phyloP scores from a whole-genome alignment of 805 yeast genomes.

The Lachancea nothofagi region DNA sequence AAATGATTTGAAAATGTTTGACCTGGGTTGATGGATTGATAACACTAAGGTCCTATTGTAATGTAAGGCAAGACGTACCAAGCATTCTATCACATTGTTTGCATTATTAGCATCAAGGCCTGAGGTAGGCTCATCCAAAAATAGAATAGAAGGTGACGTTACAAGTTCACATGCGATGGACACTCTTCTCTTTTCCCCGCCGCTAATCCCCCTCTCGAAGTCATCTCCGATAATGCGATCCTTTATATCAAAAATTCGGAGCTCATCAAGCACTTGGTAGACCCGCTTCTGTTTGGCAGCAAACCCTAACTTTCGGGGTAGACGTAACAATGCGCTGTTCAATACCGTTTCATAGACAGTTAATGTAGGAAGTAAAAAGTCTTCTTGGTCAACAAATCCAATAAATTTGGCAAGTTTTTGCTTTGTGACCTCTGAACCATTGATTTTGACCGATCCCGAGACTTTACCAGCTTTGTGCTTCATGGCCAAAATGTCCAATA shows the following conservation, averaged over 20 bases:
- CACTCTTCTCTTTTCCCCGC: conserved; percentile 82
- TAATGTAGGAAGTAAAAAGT: conserved; percentile 79
- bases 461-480: conserved; percentile 74
- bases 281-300: conserved; percentile 73
- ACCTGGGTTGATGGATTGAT: conserved; percentile 95
- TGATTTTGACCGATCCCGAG: conserved; percentile 64
- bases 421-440: conserved; percentile 46
- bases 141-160: conserved; percentile 77
- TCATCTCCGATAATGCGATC: conserved; percentile 87
- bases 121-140: conserved; percentile 90
- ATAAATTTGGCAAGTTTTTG: conserved; percentile 57
- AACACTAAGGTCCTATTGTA: conserved; percentile 84
- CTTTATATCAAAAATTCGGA: conserved; percentile 75
- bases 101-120: conserved; percentile 95
- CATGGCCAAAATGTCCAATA: conserved; percentile 84
- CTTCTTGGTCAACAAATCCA: conserved; percentile 97
- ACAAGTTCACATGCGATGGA: conserved; percentile 92
- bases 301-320: conserved; percentile 76
- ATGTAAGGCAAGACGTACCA: conserved; percentile 72
- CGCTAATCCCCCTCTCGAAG: conserved; percentile 79
- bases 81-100: conserved; percentile 77
- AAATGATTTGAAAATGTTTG: conserved; percentile 88
- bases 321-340: conserved; percentile 81
- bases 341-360: conserved; percentile 95
- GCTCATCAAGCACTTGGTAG: conserved; percentile 74